Percentiles rank a stretch among this genome's conserved stretches.
These are phyloP conservation scores for Plasmodium berghei DNA, from an alignment of 169 alveolate genomes.

Conservation along the genomic window DNA sequence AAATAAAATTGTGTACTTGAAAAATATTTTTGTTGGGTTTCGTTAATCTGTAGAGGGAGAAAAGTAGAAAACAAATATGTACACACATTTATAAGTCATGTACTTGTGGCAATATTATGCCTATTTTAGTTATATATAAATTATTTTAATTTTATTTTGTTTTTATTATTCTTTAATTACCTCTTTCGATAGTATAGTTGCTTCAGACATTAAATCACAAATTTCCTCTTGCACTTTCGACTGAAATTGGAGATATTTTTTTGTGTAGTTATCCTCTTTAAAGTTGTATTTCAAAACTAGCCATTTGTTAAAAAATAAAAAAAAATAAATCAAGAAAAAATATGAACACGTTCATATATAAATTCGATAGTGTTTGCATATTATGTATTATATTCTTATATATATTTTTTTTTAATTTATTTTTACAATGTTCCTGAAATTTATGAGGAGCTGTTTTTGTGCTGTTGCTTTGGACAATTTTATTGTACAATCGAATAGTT, in stretches of 20 bases:
- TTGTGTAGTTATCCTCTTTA: conserved; percentile 51
- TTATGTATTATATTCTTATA: neutral
- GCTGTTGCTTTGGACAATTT: conserved; percentile 77
- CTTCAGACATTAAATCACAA: conserved; percentile 63
- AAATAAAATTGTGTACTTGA: conserved; percentile 18
- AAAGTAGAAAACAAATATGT: conserved; percentile 1
- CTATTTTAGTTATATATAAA: too few relatives aligned
- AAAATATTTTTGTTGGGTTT: conserved; percentile 51
- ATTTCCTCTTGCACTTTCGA: conserved; percentile 63
- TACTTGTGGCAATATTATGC: too few relatives aligned
- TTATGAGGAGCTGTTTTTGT: conserved; percentile 82
- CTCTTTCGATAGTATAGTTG: conserved; percentile 53
- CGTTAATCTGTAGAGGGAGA: conserved; percentile 47
- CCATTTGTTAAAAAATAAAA: neutral
- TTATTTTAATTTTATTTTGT: too few relatives aligned
- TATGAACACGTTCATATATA: neutral
- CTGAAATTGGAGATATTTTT: conserved; percentile 49
- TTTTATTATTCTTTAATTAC: conserved; percentile 24
- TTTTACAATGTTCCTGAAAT: conserved; percentile 84
- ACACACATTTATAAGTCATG: neutral
- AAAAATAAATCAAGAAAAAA: neutral
- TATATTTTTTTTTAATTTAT: conserved; percentile 9
- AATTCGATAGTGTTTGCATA: neutral
- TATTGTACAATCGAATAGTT: conserved; percentile 79
- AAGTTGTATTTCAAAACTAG: conserved; percentile 43